These are phyloP conservation scores for Tulasnella sp. DNA, from an alignment of 768 basidiomycete species.

Conservation along the genomic window DNA sequence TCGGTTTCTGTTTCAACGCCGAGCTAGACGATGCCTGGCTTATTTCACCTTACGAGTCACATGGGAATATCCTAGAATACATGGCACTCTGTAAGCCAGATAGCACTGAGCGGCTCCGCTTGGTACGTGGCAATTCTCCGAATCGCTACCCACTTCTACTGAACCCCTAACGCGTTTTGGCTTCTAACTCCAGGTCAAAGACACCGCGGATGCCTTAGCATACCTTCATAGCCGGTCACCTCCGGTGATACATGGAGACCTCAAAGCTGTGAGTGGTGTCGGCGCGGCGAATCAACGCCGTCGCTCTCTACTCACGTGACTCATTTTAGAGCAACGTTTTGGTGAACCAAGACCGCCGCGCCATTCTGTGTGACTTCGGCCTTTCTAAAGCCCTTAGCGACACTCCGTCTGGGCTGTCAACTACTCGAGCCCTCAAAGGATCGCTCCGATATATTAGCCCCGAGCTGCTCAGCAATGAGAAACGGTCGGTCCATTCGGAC, in stretches of 20 bases:
- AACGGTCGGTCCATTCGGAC: neutral
- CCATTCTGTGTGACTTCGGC: constrained; percentile 29
- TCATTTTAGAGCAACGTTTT: constrained; percentile 8
- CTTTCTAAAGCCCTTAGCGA: neutral
- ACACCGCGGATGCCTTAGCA: constrained; percentile 9
- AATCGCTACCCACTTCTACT: too few relatives aligned
- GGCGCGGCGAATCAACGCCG: neutral
- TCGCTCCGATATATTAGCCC: constrained; percentile 7
- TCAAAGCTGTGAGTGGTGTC: constrained; percentile 25
- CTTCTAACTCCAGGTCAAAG: neutral
- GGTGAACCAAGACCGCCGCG: constrained; percentile 12
- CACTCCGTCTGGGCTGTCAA: constrained; percentile 19
- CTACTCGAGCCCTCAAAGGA: neutral
- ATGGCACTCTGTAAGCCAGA: neutral
- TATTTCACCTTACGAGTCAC: constrained; percentile 1
- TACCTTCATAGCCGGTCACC: constrained; percentile 10
- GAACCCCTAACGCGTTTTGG: neutral
- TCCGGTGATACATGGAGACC: constrained; percentile 9
- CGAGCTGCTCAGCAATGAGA: neutral
- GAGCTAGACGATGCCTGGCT: constrained; percentile 6
- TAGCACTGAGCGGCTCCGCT: neutral
- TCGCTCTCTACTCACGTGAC: neutral
- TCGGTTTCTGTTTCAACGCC: constrained; percentile 14
- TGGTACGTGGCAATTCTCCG: neutral
- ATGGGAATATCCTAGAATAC: constrained; percentile 12